Evolutionary conservation across 164 flowering plant species (phyloP).

Genomic region (Vitis riparia): DNA sequence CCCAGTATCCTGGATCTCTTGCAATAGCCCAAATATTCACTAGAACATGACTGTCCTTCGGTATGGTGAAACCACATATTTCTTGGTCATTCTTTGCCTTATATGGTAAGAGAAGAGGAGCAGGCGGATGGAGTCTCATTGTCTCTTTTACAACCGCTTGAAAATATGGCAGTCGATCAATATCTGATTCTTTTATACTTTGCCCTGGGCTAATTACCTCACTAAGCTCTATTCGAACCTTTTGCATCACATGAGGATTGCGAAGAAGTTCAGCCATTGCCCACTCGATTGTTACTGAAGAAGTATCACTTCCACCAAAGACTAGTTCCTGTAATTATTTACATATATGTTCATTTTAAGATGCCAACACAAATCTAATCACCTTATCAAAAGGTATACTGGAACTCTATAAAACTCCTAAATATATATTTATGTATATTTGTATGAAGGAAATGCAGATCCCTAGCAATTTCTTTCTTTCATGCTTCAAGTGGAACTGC

Average conservation of each 20-base stretch:
- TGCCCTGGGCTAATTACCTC: conserved; percentile 7
- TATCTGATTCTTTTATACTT: conserved; percentile 17
- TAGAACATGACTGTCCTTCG: conserved; percentile 14
- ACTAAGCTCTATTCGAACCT: conserved; percentile 6
- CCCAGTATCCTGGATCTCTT: conserved; percentile 20
- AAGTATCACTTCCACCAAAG: conserved; percentile 24
- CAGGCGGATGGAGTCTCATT: conserved; percentile 26
- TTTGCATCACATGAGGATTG: conserved; percentile 1
- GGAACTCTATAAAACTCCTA: too few relatives aligned
- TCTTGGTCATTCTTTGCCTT: conserved; percentile 3
- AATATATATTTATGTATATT: too few relatives aligned
- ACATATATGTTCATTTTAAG: background rate
- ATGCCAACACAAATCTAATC: background rate
- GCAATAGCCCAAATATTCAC: conserved; percentile 23
- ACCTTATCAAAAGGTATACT: too few relatives aligned
- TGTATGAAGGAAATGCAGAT: too few relatives aligned
- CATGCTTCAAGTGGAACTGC: too few relatives aligned
- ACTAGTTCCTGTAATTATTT: conserved; percentile 16
- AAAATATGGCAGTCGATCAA: conserved; percentile 15
- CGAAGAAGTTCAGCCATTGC: conserved; percentile 28
- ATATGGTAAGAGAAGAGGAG: conserved; percentile 30
- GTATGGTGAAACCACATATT: conserved; percentile 13
- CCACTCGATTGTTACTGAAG: conserved; percentile 22
- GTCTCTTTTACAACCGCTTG: conserved; percentile 26
- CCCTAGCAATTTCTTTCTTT: too few relatives aligned